phyloP scores from a whole-genome alignment of 306 rosid species.

The Vicia sativa region DNA sequence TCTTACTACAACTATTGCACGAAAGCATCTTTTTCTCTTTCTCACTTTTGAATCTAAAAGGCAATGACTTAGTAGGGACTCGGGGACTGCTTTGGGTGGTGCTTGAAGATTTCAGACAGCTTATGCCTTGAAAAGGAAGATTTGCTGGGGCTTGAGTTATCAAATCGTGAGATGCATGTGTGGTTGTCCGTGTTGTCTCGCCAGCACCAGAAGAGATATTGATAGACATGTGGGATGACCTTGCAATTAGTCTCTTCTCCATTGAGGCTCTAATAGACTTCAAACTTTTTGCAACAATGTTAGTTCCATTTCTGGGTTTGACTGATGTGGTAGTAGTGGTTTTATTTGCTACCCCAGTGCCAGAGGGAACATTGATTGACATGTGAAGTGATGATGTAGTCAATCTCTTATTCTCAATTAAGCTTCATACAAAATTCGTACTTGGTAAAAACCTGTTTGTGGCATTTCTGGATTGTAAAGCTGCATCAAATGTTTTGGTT shows the following conservation, averaged over 20 bases:
- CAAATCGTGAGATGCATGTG: slow-evolving; percentile 52
- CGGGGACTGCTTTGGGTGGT: slow-evolving; percentile 48
- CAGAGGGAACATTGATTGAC: slow-evolving; percentile 57
- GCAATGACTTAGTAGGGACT: slow-evolving; percentile 49
- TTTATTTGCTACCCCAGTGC: slow-evolving; percentile 47
- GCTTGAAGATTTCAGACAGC: slow-evolving; percentile 51
- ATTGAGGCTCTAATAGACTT: slow-evolving; percentile 37
- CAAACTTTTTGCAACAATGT: slow-evolving; percentile 42
- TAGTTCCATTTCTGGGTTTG: slow-evolving; percentile 36
- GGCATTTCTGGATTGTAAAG: slow-evolving; percentile 32
- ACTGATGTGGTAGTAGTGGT: slow-evolving; percentile 26
- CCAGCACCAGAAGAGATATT: slow-evolving; percentile 47
- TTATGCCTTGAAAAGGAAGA: slow-evolving; percentile 49
- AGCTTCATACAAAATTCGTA: slow-evolving; percentile 44
- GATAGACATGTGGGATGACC: slow-evolving; percentile 66
- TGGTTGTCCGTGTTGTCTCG: slow-evolving; percentile 42
- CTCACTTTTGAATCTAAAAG: slow-evolving; percentile 83
- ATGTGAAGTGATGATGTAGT: slow-evolving; percentile 49
- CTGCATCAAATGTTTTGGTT: slow-evolving; percentile 41
- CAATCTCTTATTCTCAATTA: slow-evolving; percentile 44
- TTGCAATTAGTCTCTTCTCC: slow-evolving; percentile 48
- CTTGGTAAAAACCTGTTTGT: slow-evolving; percentile 41
- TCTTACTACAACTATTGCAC: slow-evolving; percentile 91
- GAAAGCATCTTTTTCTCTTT: slow-evolving; percentile 96
- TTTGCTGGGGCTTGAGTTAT: slow-evolving; percentile 49